Conservation (phyloP, 1,284 basidiomycete genomes). For the Pseudozyma hubeiensis region DNA sequence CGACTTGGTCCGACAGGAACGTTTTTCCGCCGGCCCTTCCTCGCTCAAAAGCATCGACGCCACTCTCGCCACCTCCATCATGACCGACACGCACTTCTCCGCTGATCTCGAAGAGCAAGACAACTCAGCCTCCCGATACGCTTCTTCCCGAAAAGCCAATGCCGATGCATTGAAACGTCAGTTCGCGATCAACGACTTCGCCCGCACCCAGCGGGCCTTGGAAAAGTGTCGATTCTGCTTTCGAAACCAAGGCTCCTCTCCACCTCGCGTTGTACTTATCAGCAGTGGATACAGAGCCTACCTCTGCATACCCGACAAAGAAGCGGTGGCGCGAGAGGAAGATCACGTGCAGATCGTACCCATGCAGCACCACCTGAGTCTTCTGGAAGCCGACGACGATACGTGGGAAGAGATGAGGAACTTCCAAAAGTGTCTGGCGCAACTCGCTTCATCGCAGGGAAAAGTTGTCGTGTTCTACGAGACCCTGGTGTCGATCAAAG, state of each 20-base stretch:
- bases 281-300: constrained; percentile 91
- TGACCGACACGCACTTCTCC: constrained; percentile 85
- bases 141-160: constrained; percentile 87
- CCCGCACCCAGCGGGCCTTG: constrained; percentile 88
- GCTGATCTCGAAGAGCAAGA: constrained; percentile 86
- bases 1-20: constrained; percentile 92
- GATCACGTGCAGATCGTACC: constrained; percentile 92
- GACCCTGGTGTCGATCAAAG: constrained; percentile 84
- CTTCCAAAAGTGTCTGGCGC: constrained; percentile 98
- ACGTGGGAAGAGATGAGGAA: constrained; percentile 85
- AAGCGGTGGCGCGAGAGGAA: constrained; percentile 79
- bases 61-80: constrained; percentile 87
- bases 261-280: constrained; percentile 85
- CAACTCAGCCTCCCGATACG: constrained; percentile 91
- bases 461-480: constrained; percentile 94
- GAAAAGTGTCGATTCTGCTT: constrained; percentile 78
- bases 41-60: constrained; percentile 92
- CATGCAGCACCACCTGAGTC: constrained; percentile 84
- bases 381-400: constrained; percentile 94
- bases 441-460: constrained; percentile 84
- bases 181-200: constrained; percentile 95
- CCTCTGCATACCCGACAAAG: constrained; percentile 84
- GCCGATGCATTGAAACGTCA: constrained; percentile 94
- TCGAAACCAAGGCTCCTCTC: constrained; percentile 71
- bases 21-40: constrained; percentile 84